Conservation (phyloP, 2,329 filamentous ascomycete species). For the Ophiostoma sp. region DNA sequence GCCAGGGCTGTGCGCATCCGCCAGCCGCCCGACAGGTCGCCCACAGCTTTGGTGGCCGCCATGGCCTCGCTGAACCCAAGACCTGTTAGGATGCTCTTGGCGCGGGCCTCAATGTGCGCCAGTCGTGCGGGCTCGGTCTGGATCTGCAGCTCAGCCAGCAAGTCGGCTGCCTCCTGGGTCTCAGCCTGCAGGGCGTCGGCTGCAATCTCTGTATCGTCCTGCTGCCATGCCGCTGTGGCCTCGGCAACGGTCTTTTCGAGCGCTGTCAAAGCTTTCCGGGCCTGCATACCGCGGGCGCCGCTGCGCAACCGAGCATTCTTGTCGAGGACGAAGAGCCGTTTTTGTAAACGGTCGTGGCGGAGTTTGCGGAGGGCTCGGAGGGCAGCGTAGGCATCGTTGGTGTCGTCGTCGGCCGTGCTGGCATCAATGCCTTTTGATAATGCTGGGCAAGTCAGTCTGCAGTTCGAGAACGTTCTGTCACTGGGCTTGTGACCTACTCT, state of each 20-base stretch:
- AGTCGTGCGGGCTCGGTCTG: conserved; percentile 67
- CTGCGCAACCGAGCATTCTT: conserved; percentile 74
- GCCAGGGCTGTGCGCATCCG: conserved; percentile 69
- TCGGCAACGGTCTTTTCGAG: conserved; percentile 67
- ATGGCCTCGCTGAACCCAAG: conserved; percentile 26
- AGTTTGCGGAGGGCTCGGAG: conserved; percentile 62
- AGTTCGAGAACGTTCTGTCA: background rate
- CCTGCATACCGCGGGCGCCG: conserved; percentile 71
- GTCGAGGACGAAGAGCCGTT: conserved; percentile 66
- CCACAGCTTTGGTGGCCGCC: conserved; percentile 43
- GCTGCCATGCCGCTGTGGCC: conserved; percentile 54
- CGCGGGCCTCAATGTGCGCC: conserved; percentile 47
- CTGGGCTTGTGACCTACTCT: background rate
- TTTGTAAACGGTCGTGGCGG: conserved; percentile 61
- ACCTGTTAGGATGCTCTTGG: conserved; percentile 50
- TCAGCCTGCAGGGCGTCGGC: conserved; percentile 60
- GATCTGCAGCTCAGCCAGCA: conserved; percentile 68
- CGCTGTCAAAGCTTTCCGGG: conserved; percentile 70
- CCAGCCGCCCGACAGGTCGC: conserved; percentile 73
- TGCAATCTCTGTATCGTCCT: conserved; percentile 58
- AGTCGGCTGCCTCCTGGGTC: conserved; percentile 67
- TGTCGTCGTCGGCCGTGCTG: conserved; percentile 2
- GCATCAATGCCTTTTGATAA: conserved; percentile 22
- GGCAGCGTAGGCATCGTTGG: conserved; percentile 49
- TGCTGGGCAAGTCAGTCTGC: background rate